Conservation (phyloP, 371 early-diverging fungal species). For the Saksenaea vasiformis region DNA sequence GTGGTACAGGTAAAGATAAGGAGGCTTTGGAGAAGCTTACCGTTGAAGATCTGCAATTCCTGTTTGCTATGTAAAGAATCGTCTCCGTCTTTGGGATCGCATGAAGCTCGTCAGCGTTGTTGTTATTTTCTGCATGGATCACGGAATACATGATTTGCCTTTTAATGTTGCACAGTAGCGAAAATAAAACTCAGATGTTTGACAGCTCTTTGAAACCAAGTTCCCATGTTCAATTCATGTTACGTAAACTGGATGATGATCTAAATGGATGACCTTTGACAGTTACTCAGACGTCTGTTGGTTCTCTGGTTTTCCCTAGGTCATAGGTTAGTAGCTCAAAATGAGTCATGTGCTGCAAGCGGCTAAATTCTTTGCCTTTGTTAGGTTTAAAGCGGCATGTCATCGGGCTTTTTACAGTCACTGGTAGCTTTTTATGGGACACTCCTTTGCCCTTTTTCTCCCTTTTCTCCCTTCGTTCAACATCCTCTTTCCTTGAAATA, state of each 20-base stretch:
- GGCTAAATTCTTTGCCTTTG: background rate
- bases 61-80: conserved; percentile 71
- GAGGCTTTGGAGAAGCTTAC: conserved; percentile 69
- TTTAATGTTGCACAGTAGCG: background rate
- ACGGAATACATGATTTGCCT: background rate
- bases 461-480: background rate
- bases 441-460: conserved; percentile 5
- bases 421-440: conserved; percentile 4
- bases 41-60: conserved; percentile 85
- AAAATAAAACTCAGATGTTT: conserved; percentile 1
- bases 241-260: too few relatives aligned
- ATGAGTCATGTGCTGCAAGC: background rate
- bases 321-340: background rate
- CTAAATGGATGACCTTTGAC: too few relatives aligned
- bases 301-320: too few relatives aligned
- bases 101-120: background rate
- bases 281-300: too few relatives aligned
- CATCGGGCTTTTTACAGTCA: conserved; percentile 5
- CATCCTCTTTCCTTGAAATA: conserved; percentile 1
- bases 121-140: conserved; percentile 3
- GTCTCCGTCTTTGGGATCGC: background rate
- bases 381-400: background rate
- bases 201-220: background rate
- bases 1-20: conserved; percentile 43
- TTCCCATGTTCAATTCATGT: too few relatives aligned